Evolutionary conservation across 352 stramenopile genomes (phyloP), one percentile per base, ranked within the genome.

Genomic region (Globisporangium viniferum): DNA sequence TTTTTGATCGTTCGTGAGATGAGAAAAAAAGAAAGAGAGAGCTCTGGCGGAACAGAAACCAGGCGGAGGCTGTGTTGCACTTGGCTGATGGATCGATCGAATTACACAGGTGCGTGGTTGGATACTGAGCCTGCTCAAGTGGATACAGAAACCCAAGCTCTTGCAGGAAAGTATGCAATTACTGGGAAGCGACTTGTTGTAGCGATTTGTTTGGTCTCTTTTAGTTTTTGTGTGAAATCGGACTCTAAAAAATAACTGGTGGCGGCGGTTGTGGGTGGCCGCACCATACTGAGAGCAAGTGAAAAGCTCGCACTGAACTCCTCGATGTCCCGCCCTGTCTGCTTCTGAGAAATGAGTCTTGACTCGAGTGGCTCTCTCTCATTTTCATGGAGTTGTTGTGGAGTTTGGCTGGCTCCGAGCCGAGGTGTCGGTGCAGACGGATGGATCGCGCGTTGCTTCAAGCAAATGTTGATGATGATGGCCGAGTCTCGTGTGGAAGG

Each of bases 1-100:
- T n/a, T 12, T 63, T 53, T 36, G 2, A 54, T 15, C 27, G 27
- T 36, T 14, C 12, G 44, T 51, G 44, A 15, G 48, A 44, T 58
- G 44, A 57, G 49, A 66, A 66, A 66, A 58, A 55, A 41, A 57
- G 24, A 41, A 15, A 57, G 24, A 41, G 24, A 39, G 20, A 61
- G 27, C 9, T 29, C 7, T 46, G 55, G n/a, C 20, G 29, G 29
- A 46, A 61, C 55, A 46, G n/a, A 55, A 29, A 55, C 48, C 4
- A 55, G 48, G 8, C 48, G n/a, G n/a, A n/a, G n/a, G n/a, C n/a
- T n/a, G n/a, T 15, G 48, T 31, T 31, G 48, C 48, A 55, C n/a
- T 55, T 55, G 48, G 48, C 31, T 35, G 53, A 59, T 39, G 12
- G 53, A 59, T 24, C 3, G 53, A 59, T 59, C 15, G 24, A 59